Base-by-base conservation (phyloP, 305 asterid genomes). In the Fraxinus platypoda region DNA sequence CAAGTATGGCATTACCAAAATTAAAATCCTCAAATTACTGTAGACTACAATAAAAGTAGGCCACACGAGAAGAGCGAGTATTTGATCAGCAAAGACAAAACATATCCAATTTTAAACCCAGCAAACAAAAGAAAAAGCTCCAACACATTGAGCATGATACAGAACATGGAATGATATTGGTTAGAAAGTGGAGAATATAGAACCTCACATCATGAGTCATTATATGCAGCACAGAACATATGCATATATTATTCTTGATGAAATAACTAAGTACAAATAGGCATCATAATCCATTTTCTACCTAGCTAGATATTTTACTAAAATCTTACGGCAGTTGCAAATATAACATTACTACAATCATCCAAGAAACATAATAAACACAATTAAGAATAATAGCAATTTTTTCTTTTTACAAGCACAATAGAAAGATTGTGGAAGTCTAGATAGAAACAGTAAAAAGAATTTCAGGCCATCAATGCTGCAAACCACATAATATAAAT, bases 1-100 rank as follows among this genome's bases (percentile, higher is more conserved):
- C 92, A 82, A 66, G 15, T 54, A 79, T 8, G 82, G 57, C 78
- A 79, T 49, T 59, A 54, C 26, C 26, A 54, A 54, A 54, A 54
- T 54, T 6, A 54, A n/a, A 54, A n/a, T n/a, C 66, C 26, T n/a
- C 66, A 54, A 54, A 54, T 19, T 54, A n/a, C 66, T 5, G 66
- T 54, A n/a, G 66, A 54, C 26, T 54, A 54, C 66, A 54, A 17
- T 54, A 54, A 54, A 54, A n/a, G 66, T 49, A 54, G 25, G 25
- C 25, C 26, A 54, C 64, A 15, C 23, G 23, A 52, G 64, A 52
- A 52, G 62, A 5, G 25, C 0, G 25, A 54, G 66, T 54, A 54
- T n/a, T 54, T 54, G 66, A 54, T n/a, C 66, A 54, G 11, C 25
- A 6, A 54, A 54, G 66, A 54, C 66, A 54, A 54, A 54, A 54